Percentiles rank a stretch among this genome's conserved stretches.
Evolutionary conservation across 2,329 filamentous ascomycete genomes (phyloP).

Genomic region (Trichoderma sp.): DNA sequence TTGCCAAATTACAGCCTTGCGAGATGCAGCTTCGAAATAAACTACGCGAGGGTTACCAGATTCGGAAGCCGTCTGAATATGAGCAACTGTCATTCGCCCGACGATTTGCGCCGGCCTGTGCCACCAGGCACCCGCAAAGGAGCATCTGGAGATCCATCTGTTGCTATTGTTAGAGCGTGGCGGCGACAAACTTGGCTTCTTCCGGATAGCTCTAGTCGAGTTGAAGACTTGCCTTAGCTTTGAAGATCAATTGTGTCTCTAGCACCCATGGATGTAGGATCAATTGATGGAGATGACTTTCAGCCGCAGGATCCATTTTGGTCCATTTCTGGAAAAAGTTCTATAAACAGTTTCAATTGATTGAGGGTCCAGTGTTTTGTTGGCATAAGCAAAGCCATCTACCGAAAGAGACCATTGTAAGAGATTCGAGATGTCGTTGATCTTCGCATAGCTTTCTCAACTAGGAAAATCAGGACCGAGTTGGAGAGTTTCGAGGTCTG

Average conservation of each 20-base stretch:
- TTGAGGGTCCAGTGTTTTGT: too few relatives aligned
- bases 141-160: neutral
- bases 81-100: neutral
- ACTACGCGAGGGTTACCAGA: neutral
- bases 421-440: neutral
- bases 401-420: neutral
- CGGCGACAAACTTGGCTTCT: neutral
- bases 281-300: neutral
- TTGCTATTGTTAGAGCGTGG: neutral
- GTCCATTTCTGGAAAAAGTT: neutral
- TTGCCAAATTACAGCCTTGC: neutral
- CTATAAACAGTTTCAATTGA: neutral
- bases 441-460: neutral
- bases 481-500: neutral
- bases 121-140: neutral
- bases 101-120: neutral
- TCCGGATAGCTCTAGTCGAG: neutral
- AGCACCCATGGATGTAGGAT: neutral
- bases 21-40: neutral
- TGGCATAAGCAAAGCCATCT: neutral
- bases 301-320: neutral
- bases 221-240: neutral
- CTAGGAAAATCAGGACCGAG: neutral
- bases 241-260: neutral
- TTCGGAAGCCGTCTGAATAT: neutral